These are phyloP conservation scores for Bipolaris sorokiniana DNA, from an alignment of 2,329 filamentous ascomycete species.

Conservation along the genomic window DNA sequence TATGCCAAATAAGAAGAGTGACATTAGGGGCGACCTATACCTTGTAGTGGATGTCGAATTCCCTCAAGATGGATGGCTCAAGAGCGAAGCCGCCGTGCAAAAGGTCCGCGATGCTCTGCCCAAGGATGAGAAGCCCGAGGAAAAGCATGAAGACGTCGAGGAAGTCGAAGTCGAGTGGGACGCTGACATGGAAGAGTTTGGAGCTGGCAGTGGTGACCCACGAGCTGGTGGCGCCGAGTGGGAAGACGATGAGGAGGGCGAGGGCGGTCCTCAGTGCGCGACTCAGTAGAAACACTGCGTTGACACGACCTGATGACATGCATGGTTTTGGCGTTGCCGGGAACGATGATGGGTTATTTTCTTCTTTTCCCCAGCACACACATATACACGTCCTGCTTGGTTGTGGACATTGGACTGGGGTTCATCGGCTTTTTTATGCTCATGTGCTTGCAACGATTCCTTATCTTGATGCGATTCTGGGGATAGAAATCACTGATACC, in stretches of 20 bases:
- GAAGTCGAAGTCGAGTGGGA: slow-evolving; percentile 88
- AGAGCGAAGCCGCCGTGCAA: slow-evolving; percentile 70
- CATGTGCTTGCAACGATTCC: not conserved
- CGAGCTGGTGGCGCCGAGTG: slow-evolving; percentile 71
- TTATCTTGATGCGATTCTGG: not conserved
- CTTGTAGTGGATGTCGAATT: slow-evolving; percentile 85
- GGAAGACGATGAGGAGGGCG: slow-evolving; percentile 69
- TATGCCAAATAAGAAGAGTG: slow-evolving; percentile 90
- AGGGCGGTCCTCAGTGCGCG: slow-evolving; percentile 71
- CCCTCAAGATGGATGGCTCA: slow-evolving; percentile 83
- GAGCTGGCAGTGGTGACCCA: slow-evolving; percentile 72
- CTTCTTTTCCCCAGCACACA: not conserved
- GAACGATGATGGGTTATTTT: slow-evolving; percentile 9
- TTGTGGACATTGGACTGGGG: slow-evolving; percentile 5
- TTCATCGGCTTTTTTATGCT: not conserved
- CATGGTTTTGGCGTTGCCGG: slow-evolving; percentile 33
- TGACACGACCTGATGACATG: slow-evolving; percentile 26
- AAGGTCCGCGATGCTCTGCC: slow-evolving; percentile 79
- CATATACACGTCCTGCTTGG: not conserved
- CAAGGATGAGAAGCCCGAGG: slow-evolving; percentile 57
- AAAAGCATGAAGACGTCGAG: slow-evolving; percentile 74
- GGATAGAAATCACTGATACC: not conserved
- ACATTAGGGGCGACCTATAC: slow-evolving; percentile 84
- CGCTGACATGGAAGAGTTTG: slow-evolving; percentile 83
- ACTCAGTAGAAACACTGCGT: slow-evolving; percentile 62